Percentiles rank a stretch among this genome's conserved stretches.
phyloP scores from a whole-genome alignment of 1,139 yeast species.

The Suhomyces coccinellae region DNA sequence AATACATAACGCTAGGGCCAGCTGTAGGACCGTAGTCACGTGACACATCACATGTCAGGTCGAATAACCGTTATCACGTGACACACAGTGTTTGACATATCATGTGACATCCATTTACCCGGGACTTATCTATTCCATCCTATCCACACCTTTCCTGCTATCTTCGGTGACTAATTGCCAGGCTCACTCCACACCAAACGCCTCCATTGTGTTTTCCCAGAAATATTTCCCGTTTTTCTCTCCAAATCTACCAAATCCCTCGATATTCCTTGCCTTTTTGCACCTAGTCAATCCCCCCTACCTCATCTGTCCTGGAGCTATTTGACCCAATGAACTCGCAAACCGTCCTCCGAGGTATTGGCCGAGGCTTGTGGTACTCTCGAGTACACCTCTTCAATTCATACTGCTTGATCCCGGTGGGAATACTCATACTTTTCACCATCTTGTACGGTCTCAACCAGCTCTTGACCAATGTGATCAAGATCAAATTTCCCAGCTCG shows the following conservation, averaged over 20 bases:
- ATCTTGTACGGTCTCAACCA: conserved; percentile 66
- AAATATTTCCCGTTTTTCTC: background rate
- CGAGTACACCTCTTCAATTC: conserved; percentile 32
- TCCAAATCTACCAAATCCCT: background rate
- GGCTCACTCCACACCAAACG: background rate
- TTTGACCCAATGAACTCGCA: background rate
- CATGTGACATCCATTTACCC: background rate
- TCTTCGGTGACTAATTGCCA: background rate
- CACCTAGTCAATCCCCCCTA: too few relatives aligned
- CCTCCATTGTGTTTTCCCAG: background rate
- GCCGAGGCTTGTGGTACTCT: conserved; percentile 32
- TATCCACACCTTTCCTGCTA: background rate
- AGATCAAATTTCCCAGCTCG: conserved; percentile 69
- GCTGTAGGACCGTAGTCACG: background rate
- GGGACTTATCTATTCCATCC: background rate
- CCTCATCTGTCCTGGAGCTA: background rate
- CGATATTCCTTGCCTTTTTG: too few relatives aligned
- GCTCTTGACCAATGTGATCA: conserved; percentile 47
- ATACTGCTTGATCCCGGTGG: conserved; percentile 38
- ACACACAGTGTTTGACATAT: background rate
- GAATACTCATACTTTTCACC: conserved; percentile 32
- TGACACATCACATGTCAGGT: background rate
- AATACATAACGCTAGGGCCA: background rate
- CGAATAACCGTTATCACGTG: background rate
- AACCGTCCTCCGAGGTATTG: conserved; percentile 17